These are phyloP conservation scores for Lathyrus tuberosus DNA, from an alignment of 306 rosid genomes.

Conservation along the genomic window DNA sequence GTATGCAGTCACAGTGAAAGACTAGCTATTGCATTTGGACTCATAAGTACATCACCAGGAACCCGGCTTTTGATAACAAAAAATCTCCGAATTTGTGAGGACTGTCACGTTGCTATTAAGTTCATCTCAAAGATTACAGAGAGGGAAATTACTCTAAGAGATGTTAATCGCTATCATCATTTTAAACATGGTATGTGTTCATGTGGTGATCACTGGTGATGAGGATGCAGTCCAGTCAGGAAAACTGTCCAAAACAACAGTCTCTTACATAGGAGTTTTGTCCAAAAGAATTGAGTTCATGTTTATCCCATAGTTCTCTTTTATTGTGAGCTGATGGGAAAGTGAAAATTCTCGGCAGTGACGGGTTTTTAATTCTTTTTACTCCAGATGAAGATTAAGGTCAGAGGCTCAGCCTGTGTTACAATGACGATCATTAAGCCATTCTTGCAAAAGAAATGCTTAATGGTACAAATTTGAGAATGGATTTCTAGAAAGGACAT, in stretches of 20 bases:
- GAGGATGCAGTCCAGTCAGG: background rate
- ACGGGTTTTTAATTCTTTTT: background rate
- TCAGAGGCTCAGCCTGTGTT: background rate
- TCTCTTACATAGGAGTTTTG: background rate
- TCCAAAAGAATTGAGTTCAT: constrained; percentile 8
- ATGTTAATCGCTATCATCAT: constrained; percentile 80
- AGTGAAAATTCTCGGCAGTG: background rate
- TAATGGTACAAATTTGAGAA: background rate
- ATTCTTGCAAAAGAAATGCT: background rate
- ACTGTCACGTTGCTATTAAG: constrained; percentile 78
- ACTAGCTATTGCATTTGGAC: constrained; percentile 81
- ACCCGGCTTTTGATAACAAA: constrained; percentile 72
- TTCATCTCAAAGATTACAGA: constrained; percentile 64
- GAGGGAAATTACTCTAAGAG: constrained; percentile 73
- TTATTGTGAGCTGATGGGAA: background rate
- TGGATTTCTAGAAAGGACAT: background rate
- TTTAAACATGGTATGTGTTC: constrained; percentile 66
- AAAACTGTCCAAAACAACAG: constrained; percentile 7
- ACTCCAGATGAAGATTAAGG: background rate
- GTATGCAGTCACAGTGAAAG: constrained; percentile 81
- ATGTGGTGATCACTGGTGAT: constrained; percentile 72
- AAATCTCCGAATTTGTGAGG: constrained; percentile 74
- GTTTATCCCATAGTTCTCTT: constrained; percentile 1
- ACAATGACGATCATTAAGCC: background rate
- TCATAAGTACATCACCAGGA: constrained; percentile 64